Evolutionary conservation across 2,329 filamentous ascomycete species (phyloP).

Genomic region (Epichloe glyceriae): DNA sequence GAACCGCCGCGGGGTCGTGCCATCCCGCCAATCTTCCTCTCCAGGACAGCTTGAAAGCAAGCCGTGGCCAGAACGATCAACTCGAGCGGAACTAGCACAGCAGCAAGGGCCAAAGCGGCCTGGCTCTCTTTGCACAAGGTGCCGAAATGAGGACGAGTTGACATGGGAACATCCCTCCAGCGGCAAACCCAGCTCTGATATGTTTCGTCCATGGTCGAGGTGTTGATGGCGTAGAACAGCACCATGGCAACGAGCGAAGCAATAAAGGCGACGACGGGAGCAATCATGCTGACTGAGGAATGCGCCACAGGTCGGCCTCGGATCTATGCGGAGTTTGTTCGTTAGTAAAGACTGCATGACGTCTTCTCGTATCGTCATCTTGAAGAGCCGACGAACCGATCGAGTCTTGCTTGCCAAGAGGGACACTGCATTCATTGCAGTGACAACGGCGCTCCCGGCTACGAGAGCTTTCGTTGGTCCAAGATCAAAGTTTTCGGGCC

Average conservation of each 20-base stretch:
- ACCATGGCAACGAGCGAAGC: conserved; percentile 37
- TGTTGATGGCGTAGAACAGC: conserved; percentile 45
- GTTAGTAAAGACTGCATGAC: not conserved
- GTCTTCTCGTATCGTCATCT: not conserved
- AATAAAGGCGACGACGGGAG: conserved; percentile 19
- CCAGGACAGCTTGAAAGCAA: conserved; percentile 30
- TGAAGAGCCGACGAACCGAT: conserved; percentile 23
- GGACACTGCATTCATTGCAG: conserved; percentile 33
- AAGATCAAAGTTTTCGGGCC: conserved; percentile 44
- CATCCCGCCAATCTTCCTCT: conserved; percentile 24
- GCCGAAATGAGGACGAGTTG: conserved; percentile 38
- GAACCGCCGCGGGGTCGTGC: conserved; percentile 21
- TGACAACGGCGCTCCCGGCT: conserved; percentile 35
- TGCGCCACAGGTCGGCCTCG: conserved; percentile 10
- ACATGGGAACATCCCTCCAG: conserved; percentile 42
- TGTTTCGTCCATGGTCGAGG: conserved; percentile 38
- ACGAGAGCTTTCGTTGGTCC: conserved; percentile 43
- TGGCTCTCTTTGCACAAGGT: conserved; percentile 44
- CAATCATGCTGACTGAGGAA: conserved; percentile 12
- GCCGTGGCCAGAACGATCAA: conserved; percentile 33
- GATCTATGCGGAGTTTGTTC: conserved; percentile 6
- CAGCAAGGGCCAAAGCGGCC: conserved; percentile 38
- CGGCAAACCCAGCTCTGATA: conserved; percentile 51
- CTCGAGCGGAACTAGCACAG: conserved; percentile 45
- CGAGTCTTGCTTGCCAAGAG: conserved; percentile 35